phyloP scores from a whole-genome alignment of 768 basidiomycete species.

The Calocybe cyanea region DNA sequence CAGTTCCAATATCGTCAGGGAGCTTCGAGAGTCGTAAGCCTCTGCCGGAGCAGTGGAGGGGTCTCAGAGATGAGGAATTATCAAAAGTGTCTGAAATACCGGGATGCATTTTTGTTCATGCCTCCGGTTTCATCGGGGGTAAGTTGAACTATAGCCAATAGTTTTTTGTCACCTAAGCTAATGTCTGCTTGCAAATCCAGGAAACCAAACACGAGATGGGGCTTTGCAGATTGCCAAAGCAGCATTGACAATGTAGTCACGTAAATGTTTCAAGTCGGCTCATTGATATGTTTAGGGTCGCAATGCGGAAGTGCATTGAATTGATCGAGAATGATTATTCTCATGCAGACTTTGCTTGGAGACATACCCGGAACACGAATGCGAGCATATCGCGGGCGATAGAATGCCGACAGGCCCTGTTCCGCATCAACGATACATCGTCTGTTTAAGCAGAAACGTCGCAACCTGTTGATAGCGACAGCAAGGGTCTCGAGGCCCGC shows the following conservation, averaged over 20 bases:
- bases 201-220: slow-evolving; percentile 88
- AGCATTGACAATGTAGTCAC: slow-evolving; percentile 45
- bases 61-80: slow-evolving; percentile 80
- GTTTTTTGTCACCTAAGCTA: neutral
- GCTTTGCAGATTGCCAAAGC: slow-evolving; percentile 74
- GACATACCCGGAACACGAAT: no score
- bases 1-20: slow-evolving; percentile 76
- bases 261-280: neutral
- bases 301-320: no score
- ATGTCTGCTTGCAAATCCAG: slow-evolving; percentile 31
- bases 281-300: no score
- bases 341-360: no score
- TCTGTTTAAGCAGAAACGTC: no score
- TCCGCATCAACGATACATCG: no score
- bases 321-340: no score
- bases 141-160: slow-evolving; percentile 18
- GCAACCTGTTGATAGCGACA: no score
- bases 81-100: slow-evolving; percentile 70
- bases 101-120: slow-evolving; percentile 90
- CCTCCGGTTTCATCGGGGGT: slow-evolving; percentile 97
- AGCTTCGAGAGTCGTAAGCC: slow-evolving; percentile 91
- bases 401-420: no score
- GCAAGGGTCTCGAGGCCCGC: no score
- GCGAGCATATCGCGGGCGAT: no score
- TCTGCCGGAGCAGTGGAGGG: slow-evolving; percentile 91